Conservation (phyloP, 1,139 yeast species). For the Yamadazyma epiphylla region DNA sequence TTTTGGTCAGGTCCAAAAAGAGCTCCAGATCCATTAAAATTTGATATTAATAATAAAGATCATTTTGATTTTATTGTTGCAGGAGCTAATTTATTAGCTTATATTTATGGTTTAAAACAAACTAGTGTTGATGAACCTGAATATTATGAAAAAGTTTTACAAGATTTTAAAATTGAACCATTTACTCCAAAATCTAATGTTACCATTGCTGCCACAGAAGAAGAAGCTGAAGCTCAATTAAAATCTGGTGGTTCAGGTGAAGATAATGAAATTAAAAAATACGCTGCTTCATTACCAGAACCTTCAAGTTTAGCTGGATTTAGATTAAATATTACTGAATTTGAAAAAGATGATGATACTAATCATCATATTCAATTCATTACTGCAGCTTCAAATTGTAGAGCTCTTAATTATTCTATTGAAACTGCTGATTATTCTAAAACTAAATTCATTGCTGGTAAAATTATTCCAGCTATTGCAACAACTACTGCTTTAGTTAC, state of each 20-base stretch:
- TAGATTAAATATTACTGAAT: slow-evolving; percentile 81
- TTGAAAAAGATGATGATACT: slow-evolving; percentile 95
- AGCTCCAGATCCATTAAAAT: slow-evolving; percentile 81
- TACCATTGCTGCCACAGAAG: slow-evolving; percentile 82
- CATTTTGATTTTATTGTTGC: slow-evolving; percentile 83
- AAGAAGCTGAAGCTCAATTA: slow-evolving; percentile 80
- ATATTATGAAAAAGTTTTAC: slow-evolving; percentile 49
- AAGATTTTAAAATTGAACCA: slow-evolving; percentile 33
- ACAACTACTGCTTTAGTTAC: slow-evolving; percentile 97
- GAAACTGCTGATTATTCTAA: slow-evolving; percentile 72
- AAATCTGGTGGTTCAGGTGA: slow-evolving; percentile 46
- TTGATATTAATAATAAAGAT: slow-evolving; percentile 70
- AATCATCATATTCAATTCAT: slow-evolving; percentile 96
- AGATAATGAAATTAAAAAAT: slow-evolving; percentile 52
- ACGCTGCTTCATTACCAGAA: slow-evolving; percentile 80
- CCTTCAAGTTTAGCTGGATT: slow-evolving; percentile 89
- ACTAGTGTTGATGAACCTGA: slow-evolving; percentile 32
- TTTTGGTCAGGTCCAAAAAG: slow-evolving; percentile 99
- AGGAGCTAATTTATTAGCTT: slow-evolving; percentile 90
- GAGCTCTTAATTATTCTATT: slow-evolving; percentile 89
- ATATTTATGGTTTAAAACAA: slow-evolving; percentile 77
- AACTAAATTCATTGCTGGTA: slow-evolving; percentile 85
- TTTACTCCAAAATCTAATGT: slow-evolving; percentile 76
- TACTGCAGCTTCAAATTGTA: slow-evolving; percentile 92
- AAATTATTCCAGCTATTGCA: slow-evolving; percentile 97